phyloP scores from a whole-genome alignment of 768 basidiomycete genomes.

The Leccinum fibrillosum region DNA sequence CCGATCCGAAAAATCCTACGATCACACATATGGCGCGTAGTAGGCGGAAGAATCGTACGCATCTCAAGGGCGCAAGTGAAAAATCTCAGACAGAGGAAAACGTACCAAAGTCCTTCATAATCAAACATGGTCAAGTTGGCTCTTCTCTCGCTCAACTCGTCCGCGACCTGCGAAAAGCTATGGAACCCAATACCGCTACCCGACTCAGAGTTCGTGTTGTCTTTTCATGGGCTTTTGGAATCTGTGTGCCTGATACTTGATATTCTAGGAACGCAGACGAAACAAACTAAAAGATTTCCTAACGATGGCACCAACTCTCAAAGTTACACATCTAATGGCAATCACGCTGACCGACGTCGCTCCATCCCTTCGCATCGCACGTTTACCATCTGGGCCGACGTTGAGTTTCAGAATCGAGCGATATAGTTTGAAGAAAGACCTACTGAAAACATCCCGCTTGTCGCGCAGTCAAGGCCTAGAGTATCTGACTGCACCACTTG shows the following conservation, averaged over 20 bases:
- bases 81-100: constrained; percentile 33
- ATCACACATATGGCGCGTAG: constrained; percentile 56
- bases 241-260: constrained; percentile 7
- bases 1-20: constrained; percentile 2
- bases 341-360: constrained; percentile 85
- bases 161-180: constrained; percentile 88
- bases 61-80: constrained; percentile 58
- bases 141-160: constrained; percentile 84
- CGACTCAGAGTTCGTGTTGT: constrained; percentile 67
- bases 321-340: constrained; percentile 90
- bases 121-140: constrained; percentile 94
- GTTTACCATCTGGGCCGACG: constrained; percentile 88
- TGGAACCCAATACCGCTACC: constrained; percentile 97
- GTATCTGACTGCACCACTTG: constrained; percentile 89
- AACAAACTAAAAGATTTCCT: constrained; percentile 95
- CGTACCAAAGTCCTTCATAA: constrained; percentile 89
- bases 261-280: constrained; percentile 75
- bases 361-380: constrained; percentile 82
- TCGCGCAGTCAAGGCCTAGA: constrained; percentile 80
- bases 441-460: constrained; percentile 61
- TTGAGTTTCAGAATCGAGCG: constrained; percentile 90
- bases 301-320: constrained; percentile 84
- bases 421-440: constrained; percentile 88
- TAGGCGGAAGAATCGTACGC: constrained; percentile 76
- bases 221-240: background rate